These are phyloP conservation scores for Didymella sp. DNA, from an alignment of 2,329 filamentous ascomycete species.

Conservation along the genomic window DNA sequence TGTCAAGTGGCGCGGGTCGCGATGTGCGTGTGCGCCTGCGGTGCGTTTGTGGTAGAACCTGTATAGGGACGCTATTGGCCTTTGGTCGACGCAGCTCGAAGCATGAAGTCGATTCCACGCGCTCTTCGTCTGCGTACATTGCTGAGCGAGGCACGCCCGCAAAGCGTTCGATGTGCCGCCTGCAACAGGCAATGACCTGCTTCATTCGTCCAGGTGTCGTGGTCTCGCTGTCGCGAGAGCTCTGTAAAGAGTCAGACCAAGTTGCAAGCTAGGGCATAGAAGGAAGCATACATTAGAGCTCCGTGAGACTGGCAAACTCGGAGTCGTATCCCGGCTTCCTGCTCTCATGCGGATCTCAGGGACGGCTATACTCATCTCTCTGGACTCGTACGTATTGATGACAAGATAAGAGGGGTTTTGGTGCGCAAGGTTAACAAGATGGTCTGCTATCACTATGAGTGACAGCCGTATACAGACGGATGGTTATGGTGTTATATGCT, in stretches of 20 bases:
- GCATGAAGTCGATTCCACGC: background rate
- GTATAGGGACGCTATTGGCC: background rate
- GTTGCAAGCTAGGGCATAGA: background rate
- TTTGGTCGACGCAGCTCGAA: slow-evolving; percentile 11
- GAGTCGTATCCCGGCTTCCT: background rate
- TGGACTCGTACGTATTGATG: too few relatives aligned
- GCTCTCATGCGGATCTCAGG: background rate
- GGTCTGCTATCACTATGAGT: background rate
- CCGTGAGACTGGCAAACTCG: background rate
- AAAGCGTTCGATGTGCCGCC: slow-evolving; percentile 9
- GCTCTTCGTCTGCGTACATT: background rate
- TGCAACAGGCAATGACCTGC: slow-evolving; percentile 12
- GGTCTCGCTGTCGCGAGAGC: background rate
- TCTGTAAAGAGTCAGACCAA: background rate
- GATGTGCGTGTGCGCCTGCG: background rate
- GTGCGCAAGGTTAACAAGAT: background rate
- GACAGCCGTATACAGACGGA: background rate
- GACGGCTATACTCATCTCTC: background rate
- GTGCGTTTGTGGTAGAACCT: background rate
- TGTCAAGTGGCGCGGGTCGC: background rate
- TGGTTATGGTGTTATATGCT: slow-evolving; percentile 6
- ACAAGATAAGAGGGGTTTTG: background rate
- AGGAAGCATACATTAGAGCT: background rate
- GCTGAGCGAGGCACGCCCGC: background rate
- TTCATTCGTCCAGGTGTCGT: background rate